phyloP scores from a whole-genome alignment of 179 eudicot species.

The Amaranthus tricolor region DNA sequence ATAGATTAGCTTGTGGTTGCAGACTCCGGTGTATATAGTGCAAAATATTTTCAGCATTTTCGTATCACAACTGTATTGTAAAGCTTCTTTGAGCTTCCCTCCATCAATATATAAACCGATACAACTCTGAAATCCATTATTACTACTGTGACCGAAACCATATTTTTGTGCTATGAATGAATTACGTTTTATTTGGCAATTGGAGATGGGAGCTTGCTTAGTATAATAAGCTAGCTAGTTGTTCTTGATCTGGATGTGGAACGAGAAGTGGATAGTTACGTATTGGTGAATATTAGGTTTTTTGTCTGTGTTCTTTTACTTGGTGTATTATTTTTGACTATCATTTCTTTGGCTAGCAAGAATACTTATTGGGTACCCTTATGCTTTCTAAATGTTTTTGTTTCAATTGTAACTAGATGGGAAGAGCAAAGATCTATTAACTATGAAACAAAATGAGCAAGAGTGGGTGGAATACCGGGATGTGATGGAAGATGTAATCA shows the following conservation, averaged over 20 bases:
- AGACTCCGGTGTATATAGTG: no score
- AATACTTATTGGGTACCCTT: neutral
- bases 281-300: neutral
- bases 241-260: neutral
- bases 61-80: no score
- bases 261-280: neutral
- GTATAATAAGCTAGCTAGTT: no score
- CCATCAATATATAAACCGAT: no score
- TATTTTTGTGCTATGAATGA: no score
- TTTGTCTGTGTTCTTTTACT: neutral
- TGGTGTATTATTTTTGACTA: neutral
- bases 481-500: conserved; percentile 66
- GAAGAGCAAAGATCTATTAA: conserved; percentile 82
- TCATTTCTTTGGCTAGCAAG: conserved; percentile 3
- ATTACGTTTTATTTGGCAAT: no score
- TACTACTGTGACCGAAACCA: no score
- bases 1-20: no score
- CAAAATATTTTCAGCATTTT: no score
- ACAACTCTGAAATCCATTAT: no score
- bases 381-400: neutral
- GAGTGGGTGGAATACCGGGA: conserved; percentile 86
- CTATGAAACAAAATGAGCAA: conserved; percentile 76
- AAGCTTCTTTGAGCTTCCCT: no score
- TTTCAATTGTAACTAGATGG: conserved; percentile 50
- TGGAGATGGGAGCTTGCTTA: no score